Percentiles rank a stretch among this genome's conserved stretches.
Evolutionary conservation across 1,284 basidiomycete species (phyloP).

Genomic region (Phlebopus sp.): DNA sequence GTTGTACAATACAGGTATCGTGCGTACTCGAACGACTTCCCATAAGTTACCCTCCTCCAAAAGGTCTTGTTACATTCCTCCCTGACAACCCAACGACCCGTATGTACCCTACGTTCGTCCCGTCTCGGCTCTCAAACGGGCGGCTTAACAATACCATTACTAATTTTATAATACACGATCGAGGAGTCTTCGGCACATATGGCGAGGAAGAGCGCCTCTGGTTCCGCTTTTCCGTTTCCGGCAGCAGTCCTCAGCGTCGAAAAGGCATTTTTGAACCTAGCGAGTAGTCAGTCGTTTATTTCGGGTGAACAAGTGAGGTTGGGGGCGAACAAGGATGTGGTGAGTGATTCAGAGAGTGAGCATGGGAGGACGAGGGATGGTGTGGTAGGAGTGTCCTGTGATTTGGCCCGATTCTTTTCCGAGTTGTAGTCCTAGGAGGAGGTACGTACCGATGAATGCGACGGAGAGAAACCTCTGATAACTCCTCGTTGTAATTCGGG

Average conservation of each 20-base stretch:
- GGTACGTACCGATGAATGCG: too few species aligned
- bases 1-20: too few species aligned
- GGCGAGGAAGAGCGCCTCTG: slow-evolving; percentile 60
- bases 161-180: slow-evolving; percentile 79
- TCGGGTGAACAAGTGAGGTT: background rate
- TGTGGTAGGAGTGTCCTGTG: slow-evolving; percentile 23
- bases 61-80: too few species aligned
- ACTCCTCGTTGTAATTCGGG: slow-evolving; percentile 52
- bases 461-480: slow-evolving; percentile 56
- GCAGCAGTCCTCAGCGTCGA: slow-evolving; percentile 31
- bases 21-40: too few species aligned
- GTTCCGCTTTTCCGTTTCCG: background rate
- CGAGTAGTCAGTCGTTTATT: background rate
- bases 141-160: slow-evolving; percentile 59
- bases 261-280: slow-evolving; percentile 60
- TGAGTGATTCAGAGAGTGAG: slow-evolving; percentile 60
- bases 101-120: too few species aligned
- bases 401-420: slow-evolving; percentile 15
- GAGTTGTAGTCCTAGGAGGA: too few species aligned
- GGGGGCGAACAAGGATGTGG: slow-evolving; percentile 41
- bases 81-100: too few species aligned
- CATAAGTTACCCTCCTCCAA: too few species aligned
- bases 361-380: slow-evolving; percentile 63
- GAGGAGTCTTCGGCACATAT: slow-evolving; percentile 76
- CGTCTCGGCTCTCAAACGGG: too few species aligned